Conservation (phyloP, 352 stramenopile genomes). For the Phytopythium kandeliae region DNA sequence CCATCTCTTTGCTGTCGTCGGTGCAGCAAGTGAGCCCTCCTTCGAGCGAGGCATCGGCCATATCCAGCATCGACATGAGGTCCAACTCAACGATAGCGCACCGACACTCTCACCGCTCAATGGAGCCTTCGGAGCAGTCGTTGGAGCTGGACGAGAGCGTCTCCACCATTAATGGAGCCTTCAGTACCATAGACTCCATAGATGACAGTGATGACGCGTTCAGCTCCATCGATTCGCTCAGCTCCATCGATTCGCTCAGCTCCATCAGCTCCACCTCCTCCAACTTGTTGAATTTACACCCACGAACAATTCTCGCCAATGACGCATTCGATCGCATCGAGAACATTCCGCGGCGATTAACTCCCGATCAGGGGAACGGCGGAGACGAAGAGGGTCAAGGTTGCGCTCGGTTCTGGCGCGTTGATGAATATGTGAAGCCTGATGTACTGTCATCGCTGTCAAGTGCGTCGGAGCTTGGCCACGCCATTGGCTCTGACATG, state of each 20-base stretch:
- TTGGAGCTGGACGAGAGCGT: neutral
- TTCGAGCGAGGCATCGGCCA: neutral
- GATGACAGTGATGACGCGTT: neutral
- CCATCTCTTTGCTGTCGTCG: neutral
- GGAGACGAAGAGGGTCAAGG: neutral
- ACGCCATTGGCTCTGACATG: too few relatives aligned
- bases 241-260: constrained; percentile 3
- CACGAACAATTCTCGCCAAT: too few relatives aligned
- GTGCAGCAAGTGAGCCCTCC: neutral
- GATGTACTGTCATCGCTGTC: constrained; percentile 2
- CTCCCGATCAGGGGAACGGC: neutral
- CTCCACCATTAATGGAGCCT: neutral
- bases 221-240: constrained; percentile 3
- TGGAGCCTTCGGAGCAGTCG: neutral
- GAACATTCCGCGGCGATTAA: neutral
- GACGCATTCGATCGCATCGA: neutral
- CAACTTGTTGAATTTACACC: neutral
- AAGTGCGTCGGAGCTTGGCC: neutral
- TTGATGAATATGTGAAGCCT: neutral
- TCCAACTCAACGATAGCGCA: neutral
- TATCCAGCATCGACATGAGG: constrained; percentile 1
- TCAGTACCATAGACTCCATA: too few relatives aligned
- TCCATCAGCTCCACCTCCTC: constrained; percentile 2
- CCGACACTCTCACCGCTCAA: neutral
- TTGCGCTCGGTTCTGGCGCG: neutral